Conservation (phyloP, 1,284 basidiomycete genomes). For the Papiliotrema laurentii region DNA sequence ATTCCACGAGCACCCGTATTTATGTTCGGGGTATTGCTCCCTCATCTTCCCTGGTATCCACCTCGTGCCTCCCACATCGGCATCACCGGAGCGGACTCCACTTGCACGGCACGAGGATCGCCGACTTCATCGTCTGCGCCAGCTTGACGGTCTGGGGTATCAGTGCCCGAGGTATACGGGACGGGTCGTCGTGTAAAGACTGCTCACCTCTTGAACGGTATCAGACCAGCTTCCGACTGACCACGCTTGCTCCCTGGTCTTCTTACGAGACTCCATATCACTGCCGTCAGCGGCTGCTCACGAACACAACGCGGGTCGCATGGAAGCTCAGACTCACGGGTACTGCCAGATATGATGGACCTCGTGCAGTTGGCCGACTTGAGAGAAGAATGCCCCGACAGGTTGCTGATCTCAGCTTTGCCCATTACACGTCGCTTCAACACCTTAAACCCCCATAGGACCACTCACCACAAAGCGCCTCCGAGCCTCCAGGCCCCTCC, state of each 20-base stretch:
- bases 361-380: constrained; percentile 81
- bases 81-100: constrained; percentile 43
- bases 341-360: constrained; percentile 95
- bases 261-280: constrained; percentile 72
- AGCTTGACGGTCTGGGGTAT: constrained; percentile 41
- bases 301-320: too few species aligned
- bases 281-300: constrained; percentile 52
- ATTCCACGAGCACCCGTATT: too few species aligned
- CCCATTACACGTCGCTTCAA: background rate
- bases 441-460: background rate
- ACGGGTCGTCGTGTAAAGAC: background rate
- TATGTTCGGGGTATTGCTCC: background rate
- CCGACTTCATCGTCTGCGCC: constrained; percentile 40
- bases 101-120: constrained; percentile 39
- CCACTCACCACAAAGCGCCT: constrained; percentile 61
- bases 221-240: constrained; percentile 87
- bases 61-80: background rate
- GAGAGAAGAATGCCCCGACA: constrained; percentile 90
- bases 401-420: constrained; percentile 53
- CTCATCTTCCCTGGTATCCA: too few species aligned
- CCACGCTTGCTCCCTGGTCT: constrained; percentile 83
- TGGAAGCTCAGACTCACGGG: constrained; percentile 56
- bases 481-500: constrained; percentile 80
- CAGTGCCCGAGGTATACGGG: background rate
- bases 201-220: constrained; percentile 77